These are phyloP conservation scores for Akanthomyces dipterigenus DNA, from an alignment of 2,329 filamentous ascomycete genomes.

Conservation along the genomic window DNA sequence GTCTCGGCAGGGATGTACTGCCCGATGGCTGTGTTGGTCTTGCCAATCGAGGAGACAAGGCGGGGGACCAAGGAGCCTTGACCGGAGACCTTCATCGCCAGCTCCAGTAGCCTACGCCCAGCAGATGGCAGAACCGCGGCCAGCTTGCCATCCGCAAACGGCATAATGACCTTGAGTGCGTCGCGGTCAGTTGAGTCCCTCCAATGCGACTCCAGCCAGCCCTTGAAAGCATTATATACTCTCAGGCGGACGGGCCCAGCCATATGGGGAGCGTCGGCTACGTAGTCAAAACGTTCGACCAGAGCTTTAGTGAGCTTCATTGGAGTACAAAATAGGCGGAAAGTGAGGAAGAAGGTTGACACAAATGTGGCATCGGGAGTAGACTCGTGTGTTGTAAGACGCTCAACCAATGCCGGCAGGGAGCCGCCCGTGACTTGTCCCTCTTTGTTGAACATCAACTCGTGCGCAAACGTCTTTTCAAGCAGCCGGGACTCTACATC, in stretches of 20 bases:
- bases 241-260: conserved; percentile 77
- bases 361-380: conserved; percentile 90
- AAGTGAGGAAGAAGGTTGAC: conserved; percentile 92
- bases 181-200: conserved; percentile 70
- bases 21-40: conserved; percentile 70
- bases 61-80: conserved; percentile 74
- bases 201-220: conserved; percentile 97
- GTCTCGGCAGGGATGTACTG: conserved; percentile 65
- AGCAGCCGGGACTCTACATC: conserved; percentile 76
- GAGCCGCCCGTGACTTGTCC: conserved; percentile 92
- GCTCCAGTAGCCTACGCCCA: conserved; percentile 70
- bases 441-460: conserved; percentile 89
- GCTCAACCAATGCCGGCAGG: conserved; percentile 84
- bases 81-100: conserved; percentile 70
- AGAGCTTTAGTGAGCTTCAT: conserved; percentile 70
- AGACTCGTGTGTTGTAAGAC: conserved; percentile 84
- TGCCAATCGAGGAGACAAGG: conserved; percentile 78
- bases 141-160: conserved; percentile 73
- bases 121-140: conserved; percentile 64
- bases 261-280: conserved; percentile 67
- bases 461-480: conserved; percentile 86
- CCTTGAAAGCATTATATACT: conserved; percentile 95
- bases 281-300: conserved; percentile 89
- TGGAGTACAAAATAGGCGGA: conserved; percentile 84
- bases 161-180: conserved; percentile 67